Evolutionary conservation across 371 early-diverging fungal genomes (phyloP).

Genomic region (Circinella minor): DNA sequence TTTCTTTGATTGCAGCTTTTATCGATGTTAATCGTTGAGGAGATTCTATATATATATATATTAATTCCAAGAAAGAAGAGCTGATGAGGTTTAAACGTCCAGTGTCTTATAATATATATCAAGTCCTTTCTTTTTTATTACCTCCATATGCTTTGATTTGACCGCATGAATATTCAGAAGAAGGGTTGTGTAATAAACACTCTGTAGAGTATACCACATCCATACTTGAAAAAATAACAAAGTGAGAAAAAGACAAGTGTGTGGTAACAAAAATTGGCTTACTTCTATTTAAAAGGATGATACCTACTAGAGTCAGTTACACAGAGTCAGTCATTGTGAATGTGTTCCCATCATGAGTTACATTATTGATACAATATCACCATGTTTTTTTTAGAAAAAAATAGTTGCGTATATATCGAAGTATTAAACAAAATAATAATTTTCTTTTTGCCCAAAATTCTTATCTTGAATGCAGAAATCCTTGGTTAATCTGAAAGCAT

Average conservation of each 20-base stretch:
- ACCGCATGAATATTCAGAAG: constrained; percentile 42
- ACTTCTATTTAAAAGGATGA: too few relatives aligned
- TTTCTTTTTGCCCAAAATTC: not conserved
- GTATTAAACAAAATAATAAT: too few relatives aligned
- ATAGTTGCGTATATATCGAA: too few relatives aligned
- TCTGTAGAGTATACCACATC: constrained; percentile 49
- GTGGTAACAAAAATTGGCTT: too few relatives aligned
- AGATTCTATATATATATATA: constrained; percentile 32
- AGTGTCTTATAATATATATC: too few relatives aligned
- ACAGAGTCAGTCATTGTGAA: too few relatives aligned
- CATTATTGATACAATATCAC: too few relatives aligned
- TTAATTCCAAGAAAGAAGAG: not conserved
- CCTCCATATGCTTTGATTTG: constrained; percentile 37
- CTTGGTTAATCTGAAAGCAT: too few relatives aligned
- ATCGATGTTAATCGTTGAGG: constrained; percentile 45
- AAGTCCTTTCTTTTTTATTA: constrained; percentile 4
- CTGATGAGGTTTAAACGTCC: too few relatives aligned
- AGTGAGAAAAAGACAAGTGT: not conserved
- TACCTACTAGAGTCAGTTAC: too few relatives aligned
- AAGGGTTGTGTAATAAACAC: constrained; percentile 45
- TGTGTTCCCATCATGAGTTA: too few relatives aligned
- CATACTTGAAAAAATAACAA: constrained; percentile 17
- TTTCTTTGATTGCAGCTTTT: constrained; percentile 29
- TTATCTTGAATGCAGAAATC: not conserved
- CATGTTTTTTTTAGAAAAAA: too few relatives aligned